Conservation (phyloP, 441 rosid species). For the Pelargonium australe region DNA sequence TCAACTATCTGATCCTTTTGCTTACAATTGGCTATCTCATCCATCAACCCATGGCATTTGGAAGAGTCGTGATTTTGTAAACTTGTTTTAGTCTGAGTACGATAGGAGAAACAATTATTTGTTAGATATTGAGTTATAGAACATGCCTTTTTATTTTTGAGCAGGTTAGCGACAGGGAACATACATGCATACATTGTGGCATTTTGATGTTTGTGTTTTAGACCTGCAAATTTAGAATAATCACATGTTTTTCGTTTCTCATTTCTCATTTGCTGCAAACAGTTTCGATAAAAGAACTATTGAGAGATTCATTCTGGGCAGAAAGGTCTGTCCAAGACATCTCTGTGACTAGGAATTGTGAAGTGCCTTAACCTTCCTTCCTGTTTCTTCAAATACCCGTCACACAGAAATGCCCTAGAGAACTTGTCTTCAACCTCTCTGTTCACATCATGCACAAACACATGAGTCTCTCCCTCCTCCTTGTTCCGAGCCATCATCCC, state of each 20-base stretch:
- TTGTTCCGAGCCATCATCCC: conserved; percentile 65
- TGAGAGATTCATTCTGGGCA: conserved; percentile 30
- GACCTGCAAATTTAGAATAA: too few species aligned
- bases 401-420: conserved; percentile 51
- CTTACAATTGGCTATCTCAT: not conserved
- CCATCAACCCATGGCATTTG: not conserved
- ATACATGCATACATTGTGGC: too few species aligned
- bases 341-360: conserved; percentile 52
- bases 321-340: conserved; percentile 40
- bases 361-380: conserved; percentile 56
- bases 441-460: conserved; percentile 63
- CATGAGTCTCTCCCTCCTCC: conserved; percentile 56
- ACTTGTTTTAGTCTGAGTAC: too few species aligned
- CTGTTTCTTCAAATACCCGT: conserved; percentile 53
- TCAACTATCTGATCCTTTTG: not conserved
- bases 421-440: conserved; percentile 54
- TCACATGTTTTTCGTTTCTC: too few species aligned
- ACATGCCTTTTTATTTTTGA: not conserved
- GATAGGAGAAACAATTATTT: not conserved
- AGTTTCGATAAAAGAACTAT: too few species aligned
- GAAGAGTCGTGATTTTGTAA: not conserved
- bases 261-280: too few species aligned
- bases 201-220: too few species aligned
- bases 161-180: too few species aligned
- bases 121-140: not conserved